Evolutionary conservation across 2,329 filamentous ascomycete genomes (phyloP), one percentile per base, ranked within the genome.

Genomic region (Metarhizium album): DNA sequence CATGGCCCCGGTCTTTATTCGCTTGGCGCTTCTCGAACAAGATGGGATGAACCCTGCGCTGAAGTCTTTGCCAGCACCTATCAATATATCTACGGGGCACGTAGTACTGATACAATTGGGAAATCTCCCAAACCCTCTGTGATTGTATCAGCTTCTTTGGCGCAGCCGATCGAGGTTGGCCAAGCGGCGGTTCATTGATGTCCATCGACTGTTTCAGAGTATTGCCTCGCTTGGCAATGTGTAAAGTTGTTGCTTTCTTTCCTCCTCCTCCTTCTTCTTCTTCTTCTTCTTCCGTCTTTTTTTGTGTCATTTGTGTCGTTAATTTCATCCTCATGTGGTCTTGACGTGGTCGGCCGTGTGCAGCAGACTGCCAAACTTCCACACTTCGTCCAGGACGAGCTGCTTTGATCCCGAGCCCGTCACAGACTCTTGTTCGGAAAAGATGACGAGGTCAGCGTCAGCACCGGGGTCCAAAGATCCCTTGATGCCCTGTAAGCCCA

Each of bases 371-470:
- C 86, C 86, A 70, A 88, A 88, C 68, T 90, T 90, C 86, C 85
- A 90, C 20, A 89, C 85, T 66, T 87, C 79, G 53, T 87, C 83
- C n/a, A 90, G 73, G 11, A 76, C 70, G 40, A 91, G 68, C 52
- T 73, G 74, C 54, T 67, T 72, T 38, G 58, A 62, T 11, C 74
- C 74, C 42, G 68, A 67, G 45, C 62, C 67, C 22, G 69, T 64
- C 5, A 22, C 9, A 6, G 37, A 45, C 38, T 49, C 45, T 14
- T 72, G 68, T 52, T 85, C 75, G 4, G 79, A 79, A 35, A 91
- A 67, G 18, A 91, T 76, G 35, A 89, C 78, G 46, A 91, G 63
- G 64, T 86, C 83, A 6, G 82, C 83, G 64, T 86, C 82, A 18
- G 80, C 80, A 4, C 78, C 81, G n/a, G 75, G 69, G 3, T 76